Evolutionary conservation across 2,329 filamentous ascomycete genomes (phyloP), one percentile per base, ranked within the genome.

Genomic region (Nannizziopsis arthrosporioides): DNA sequence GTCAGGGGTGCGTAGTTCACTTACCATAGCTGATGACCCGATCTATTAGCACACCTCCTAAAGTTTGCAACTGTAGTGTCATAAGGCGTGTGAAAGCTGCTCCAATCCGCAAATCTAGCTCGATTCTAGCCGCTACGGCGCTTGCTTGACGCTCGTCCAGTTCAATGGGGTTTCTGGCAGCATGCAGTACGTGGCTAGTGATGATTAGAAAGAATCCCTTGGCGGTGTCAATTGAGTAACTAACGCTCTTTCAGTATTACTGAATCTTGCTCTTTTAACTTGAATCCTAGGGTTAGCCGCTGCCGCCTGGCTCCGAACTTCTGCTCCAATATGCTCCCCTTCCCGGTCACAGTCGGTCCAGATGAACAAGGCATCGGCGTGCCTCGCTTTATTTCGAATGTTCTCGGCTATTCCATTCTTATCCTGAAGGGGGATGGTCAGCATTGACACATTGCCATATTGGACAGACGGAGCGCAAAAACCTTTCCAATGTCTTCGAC

Each of bases 331-430:
- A 61, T 96, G 85, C 64, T 98, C 92, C 32, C 92, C 92, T 73
- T 98, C 92, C 48, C 89, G 81, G 72, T 98, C 92, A 66, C 92
- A 96, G 74, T 98, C 92, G 0, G 92, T 98, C 92, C 92, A 98
- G 57, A 98, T 95, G 65, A 93, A 90, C 30, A 98, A 73, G 10
- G 82, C 79, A 48, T 74, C 77, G n/a, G 81, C 75, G 61, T 77
- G 76, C 51, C 76, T 76, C 14, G 92, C 90, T 64, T 94, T 82
- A 1, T 76, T 70, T 56, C 82, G 78, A 59, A 98, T 92, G 61
- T 98, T 98, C 30, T 81, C 75, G 8, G 89, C 88, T 53, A 98
- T 83, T 1, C 75, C 70, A 58, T 81, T 81, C 61, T 89, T 93
- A 59, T 89, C 82, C 79, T 89, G 17, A 8, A 32, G n/a, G 1